Conservation (phyloP, 225 moss, liverwort and hornwort genomes). For the Rhytidiadelphus loreus region DNA sequence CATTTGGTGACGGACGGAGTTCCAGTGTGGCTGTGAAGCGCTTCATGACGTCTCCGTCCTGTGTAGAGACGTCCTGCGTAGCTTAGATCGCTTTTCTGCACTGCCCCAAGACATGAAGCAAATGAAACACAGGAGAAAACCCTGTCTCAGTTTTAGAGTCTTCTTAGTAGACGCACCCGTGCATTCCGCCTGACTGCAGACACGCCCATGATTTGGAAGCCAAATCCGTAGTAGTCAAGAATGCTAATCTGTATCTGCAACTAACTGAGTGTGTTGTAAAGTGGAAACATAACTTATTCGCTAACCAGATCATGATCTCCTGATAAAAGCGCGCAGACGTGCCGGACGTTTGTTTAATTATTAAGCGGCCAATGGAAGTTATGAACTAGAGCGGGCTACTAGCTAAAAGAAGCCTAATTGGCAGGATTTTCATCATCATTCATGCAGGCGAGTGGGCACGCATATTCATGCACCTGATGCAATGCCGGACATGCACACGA, state of each 20-base stretch:
- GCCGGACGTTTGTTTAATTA: neutral
- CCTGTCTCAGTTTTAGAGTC: too few relatives aligned
- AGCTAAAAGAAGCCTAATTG: neutral
- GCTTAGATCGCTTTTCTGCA: neutral
- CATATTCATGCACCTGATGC: neutral
- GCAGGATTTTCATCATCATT: neutral
- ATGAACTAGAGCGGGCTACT: neutral
- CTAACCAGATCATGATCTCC: neutral
- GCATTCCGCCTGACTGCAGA: neutral
- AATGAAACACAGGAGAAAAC: neutral
- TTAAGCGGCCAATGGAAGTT: neutral
- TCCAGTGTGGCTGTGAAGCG: neutral
- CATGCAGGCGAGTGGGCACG: neutral
- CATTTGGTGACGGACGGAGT: neutral
- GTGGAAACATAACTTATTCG: neutral
- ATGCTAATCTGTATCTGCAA: neutral
- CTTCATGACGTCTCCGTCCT: neutral
- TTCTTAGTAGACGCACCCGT: neutral
- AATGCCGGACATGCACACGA: neutral
- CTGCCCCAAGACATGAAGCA: neutral
- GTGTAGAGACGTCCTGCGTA: too few relatives aligned
- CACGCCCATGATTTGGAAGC: neutral
- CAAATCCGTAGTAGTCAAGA: neutral
- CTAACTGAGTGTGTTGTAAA: neutral
- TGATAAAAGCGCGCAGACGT: neutral